These are phyloP conservation scores for Dendrobium officinale DNA, from an alignment of 106 monocot species.

Conservation along the genomic window DNA sequence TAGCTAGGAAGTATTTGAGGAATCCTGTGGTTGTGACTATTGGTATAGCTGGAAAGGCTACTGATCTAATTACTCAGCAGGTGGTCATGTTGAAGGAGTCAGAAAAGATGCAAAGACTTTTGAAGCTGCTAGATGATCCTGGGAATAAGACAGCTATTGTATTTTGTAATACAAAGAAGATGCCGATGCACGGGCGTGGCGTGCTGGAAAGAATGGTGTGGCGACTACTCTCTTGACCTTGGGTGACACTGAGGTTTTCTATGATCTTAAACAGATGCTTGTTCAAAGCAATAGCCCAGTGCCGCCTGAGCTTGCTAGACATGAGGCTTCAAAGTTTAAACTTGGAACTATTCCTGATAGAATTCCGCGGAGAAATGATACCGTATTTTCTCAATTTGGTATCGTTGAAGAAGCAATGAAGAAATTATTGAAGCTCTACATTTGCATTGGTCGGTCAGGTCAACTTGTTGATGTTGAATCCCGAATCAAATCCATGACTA, in stretches of 20 bases:
- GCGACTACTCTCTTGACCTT: slow-evolving; percentile 94
- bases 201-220: slow-evolving; percentile 86
- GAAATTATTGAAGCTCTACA: too few relatives aligned
- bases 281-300: slow-evolving; percentile 85
- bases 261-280: slow-evolving; percentile 98
- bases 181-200: slow-evolving; percentile 73
- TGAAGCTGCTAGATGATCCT: slow-evolving; percentile 75
- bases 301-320: slow-evolving; percentile 89
- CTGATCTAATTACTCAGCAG: slow-evolving; percentile 89
- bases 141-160: slow-evolving; percentile 94
- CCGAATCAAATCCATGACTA: too few relatives aligned
- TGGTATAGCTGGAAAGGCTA: slow-evolving; percentile 91
- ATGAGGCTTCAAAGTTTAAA: slow-evolving; percentile 95
- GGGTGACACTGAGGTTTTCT: slow-evolving; percentile 83
- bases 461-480: too few relatives aligned
- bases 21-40: slow-evolving; percentile 97
- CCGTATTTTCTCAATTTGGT: slow-evolving; percentile 50
- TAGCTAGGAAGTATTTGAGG: slow-evolving; percentile 86
- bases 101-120: slow-evolving; percentile 76
- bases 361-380: slow-evolving; percentile 88
- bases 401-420: background rate
- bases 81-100: slow-evolving; percentile 89
- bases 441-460: too few relatives aligned
- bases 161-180: slow-evolving; percentile 93
- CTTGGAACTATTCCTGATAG: slow-evolving; percentile 83